Evolutionary conservation across 139 green algal species (phyloP), one percentile per base, ranked within the genome.

Genomic region (Chlorella sp.): DNA sequence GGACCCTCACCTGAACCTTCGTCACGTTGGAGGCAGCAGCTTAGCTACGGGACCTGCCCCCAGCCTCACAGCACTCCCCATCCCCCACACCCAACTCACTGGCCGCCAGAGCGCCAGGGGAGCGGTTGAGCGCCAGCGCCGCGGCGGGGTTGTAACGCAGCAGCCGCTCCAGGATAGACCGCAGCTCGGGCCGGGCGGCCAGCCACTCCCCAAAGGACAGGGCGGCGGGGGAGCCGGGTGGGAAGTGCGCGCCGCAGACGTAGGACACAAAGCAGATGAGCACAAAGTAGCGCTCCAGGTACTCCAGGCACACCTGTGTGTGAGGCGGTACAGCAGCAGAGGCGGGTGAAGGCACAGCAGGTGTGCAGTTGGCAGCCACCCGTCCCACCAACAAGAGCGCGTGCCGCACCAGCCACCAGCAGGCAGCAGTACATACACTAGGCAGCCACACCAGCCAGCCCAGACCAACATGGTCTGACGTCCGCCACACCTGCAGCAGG

Each of bases 191-290:
- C 0, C 95, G 86, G 1, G 65, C 75, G 0, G 67, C 76, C 85
- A 92, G 94, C 94, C 94, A 98, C 30, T 90, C 84, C 22, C 91
- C 89, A 84, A 98, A 97, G 36, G 81, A 84, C 20, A 83, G 56
- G 22, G 75, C n/a, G 77, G 93, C 88, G 32, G 86, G 74, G n/a
- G 75, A 91, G 88, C 30, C 80, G 0, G 94, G 92, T 44, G 91
- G 80, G 74, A 95, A 96, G 73, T 82, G 73, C n/a, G 89, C 69
- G 44, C 88, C 91, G 30, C 86, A 85, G 28, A 99, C 84, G 90
- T 98, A 98, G 40, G 90, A 88, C 46, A 93, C 84, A 85, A 98
- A 99, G 51, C 89, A 90, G 54, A 99, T 93, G 20, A 99, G 87
- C 30, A 92, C 82, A 85, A 90, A 97, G 85, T 97, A 97, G 24